Base-by-base conservation (phyloP, 1,139 yeast species). In the Hanseniaspora gamundiae region DNA sequence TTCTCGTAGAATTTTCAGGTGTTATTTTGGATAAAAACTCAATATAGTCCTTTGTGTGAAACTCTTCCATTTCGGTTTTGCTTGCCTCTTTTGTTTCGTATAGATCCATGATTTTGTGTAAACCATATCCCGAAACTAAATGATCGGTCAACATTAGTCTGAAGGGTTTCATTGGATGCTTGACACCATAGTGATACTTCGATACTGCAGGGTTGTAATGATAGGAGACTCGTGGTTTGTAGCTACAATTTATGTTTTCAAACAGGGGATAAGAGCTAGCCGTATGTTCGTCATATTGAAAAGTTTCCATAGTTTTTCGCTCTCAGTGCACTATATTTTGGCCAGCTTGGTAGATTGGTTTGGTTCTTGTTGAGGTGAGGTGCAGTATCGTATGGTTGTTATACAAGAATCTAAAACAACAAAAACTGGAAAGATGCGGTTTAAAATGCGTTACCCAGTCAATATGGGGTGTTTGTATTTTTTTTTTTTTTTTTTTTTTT, bases 91-190 rank as follows among this genome's bases (percentile, higher is more conserved):
- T 6, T 21, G 30, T n/a, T 45, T 77, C 73, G 61, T 83, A 91
- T 29, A 88, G 62, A 57, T 91, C 97, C 96, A 91, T 86, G 52
- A 80, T 72, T 53, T 87, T 88, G 58, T 87, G 86, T 39, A 91
- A 66, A 48, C 86, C 86, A 64, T 91, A 91, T 5, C 84, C 78
- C 22, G 82, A 75, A 39, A 91, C 93, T 50, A 91, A 66, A 61
- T 87, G 96, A 63, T 91, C 97, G 0, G 98, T 91, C 17, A 91
- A 71, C 88, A 88, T 82, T 46, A 91, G 69, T 49, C 98, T 67
- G 61, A 91, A 86, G n/a, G 98, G 98, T 59, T 91, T 91, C 98
- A 91, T 91, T 11, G 98, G 98, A 63, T 91, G 98, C 48, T 79
- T 74, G 0, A 86, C 83, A 13, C 97, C 97, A 62, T 83, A 87